Percentiles rank a stretch among this genome's conserved stretches.
Conservation (phyloP, 345 rosid species). For the Acer yangbiense region DNA sequence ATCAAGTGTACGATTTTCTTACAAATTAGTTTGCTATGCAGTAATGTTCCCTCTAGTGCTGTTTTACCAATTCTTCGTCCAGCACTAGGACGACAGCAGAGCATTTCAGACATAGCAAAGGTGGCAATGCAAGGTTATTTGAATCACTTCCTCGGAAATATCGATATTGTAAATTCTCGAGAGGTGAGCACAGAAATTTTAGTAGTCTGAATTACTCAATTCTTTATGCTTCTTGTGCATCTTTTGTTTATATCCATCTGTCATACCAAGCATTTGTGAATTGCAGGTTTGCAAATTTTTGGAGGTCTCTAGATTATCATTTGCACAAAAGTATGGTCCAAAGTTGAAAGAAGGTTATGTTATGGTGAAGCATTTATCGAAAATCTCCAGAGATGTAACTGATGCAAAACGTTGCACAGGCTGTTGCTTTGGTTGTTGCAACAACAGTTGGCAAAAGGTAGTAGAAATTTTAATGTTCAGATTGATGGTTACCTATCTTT, state of each 20-base stretch:
- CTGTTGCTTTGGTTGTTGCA: constrained; percentile 55
- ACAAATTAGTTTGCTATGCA: constrained; percentile 25
- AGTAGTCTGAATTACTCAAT: neutral
- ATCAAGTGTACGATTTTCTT: constrained; percentile 5
- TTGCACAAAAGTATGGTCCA: constrained; percentile 75
- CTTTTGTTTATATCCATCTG: neutral
- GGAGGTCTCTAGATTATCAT: constrained; percentile 89
- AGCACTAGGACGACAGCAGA: constrained; percentile 63
- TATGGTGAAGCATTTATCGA: constrained; percentile 64
- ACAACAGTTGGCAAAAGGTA: constrained; percentile 76
- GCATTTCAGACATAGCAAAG: constrained; percentile 67
- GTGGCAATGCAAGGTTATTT: constrained; percentile 87
- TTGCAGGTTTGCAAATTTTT: constrained; percentile 89
- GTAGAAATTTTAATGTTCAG: neutral
- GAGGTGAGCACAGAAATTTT: constrained; percentile 52
- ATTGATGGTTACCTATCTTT: neutral
- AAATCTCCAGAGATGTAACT: constrained; percentile 31
- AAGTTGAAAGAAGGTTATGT: constrained; percentile 93
- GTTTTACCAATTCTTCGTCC: constrained; percentile 80
- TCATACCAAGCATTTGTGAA: neutral
- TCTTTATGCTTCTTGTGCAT: neutral
- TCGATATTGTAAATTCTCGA: constrained; percentile 79
- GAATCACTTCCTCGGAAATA: constrained; percentile 84
- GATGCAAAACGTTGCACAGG: constrained; percentile 46
- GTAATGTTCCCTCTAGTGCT: constrained; percentile 80